Base-by-base conservation (phyloP, 2,329 filamentous ascomycete genomes). In the Aureobasidium leucospermi region DNA sequence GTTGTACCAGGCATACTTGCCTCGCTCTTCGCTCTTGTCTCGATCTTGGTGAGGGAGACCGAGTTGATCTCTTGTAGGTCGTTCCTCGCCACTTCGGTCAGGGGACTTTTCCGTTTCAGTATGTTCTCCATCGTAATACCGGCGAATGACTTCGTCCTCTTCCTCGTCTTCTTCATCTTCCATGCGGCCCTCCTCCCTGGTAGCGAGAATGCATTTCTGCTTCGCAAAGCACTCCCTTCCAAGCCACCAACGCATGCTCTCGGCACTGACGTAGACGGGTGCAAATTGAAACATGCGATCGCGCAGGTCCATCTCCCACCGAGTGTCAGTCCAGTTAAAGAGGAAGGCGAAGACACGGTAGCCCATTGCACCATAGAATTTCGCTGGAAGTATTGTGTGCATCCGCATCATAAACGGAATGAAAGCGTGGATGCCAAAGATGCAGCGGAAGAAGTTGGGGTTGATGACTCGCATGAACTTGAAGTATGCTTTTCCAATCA, bases 191-290 rank as follows among this genome's bases (percentile, higher is more conserved):
- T 87, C 84, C 63, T 92, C 88, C 41, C 83, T 82, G 0, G 91
- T 96, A 1, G 89, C 82, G 6, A 96, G 77, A 55, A 96, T 95
- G 69, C 92, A 96, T 70, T 89, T 90, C 67, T 96, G 90, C 66
- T 81, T 85, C 29, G 84, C 87, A 68, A 96, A 96, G 65, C 91
- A 91, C 66, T 94, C 90, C 4, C 86, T 78, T 0, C 92, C 93
- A 0, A 96, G 80, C 93, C 93, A 96, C 93, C 93, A 97, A 6
- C 90, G 81, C 90, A 96, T 96, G 61, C 85, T 87, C 74, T 96
- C 91, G 0, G 90, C 83, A 66, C 86, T 90, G 53, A 96, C 90
- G 67, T 95, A 96, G 0, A 96, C 90, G 1, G 93, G 93, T 0
- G 90, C 85, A 65, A 96, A 96, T 67, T 94, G 90, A 71, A 97